Evolutionary conservation across 2,329 filamentous ascomycete species (phyloP).

Genomic region (Cercospora nicotianae): DNA sequence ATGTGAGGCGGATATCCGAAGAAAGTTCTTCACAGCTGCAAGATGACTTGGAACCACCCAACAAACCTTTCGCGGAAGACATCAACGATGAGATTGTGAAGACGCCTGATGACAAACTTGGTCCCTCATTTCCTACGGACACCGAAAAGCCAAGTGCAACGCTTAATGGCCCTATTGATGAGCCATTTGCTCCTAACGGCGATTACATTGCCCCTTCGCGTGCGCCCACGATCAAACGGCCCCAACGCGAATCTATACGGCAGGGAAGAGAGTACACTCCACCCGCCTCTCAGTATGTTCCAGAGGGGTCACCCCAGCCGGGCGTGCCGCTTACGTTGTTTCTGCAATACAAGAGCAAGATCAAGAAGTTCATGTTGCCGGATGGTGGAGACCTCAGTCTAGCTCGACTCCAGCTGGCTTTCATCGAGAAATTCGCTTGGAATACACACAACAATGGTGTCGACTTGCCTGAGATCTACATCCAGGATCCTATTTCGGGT

Average conservation of each 20-base stretch:
- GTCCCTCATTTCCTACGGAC: slow-evolving; percentile 34
- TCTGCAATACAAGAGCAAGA: slow-evolving; percentile 92
- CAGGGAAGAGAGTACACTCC: slow-evolving; percentile 38
- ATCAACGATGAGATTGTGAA: slow-evolving; percentile 53
- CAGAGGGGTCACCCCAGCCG: slow-evolving; percentile 64
- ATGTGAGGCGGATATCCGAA: slow-evolving; percentile 61
- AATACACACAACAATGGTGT: slow-evolving; percentile 92
- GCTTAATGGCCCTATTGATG: slow-evolving; percentile 39
- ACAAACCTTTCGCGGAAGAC: slow-evolving; percentile 18
- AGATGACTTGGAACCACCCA: slow-evolving; percentile 35
- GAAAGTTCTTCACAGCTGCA: slow-evolving; percentile 51
- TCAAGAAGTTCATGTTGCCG: slow-evolving; percentile 89
- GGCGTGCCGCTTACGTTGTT: slow-evolving; percentile 91
- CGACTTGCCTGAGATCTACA: slow-evolving; percentile 94
- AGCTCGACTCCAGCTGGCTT: slow-evolving; percentile 85
- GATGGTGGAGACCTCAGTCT: slow-evolving; percentile 86
- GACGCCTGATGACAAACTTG: slow-evolving; percentile 67
- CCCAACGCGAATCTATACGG: slow-evolving; percentile 20
- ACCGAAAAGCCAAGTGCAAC: slow-evolving; percentile 34
- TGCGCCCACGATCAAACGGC: slow-evolving; percentile 16
- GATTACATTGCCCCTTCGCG: slow-evolving; percentile 18
- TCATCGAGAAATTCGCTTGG: slow-evolving; percentile 99
- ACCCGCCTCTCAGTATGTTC: slow-evolving; percentile 46
- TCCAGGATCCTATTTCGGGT: slow-evolving; percentile 92
- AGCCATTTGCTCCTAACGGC: slow-evolving; percentile 28